Percentiles rank a stretch among this genome's conserved stretches.
Evolutionary conservation across 2,329 filamentous ascomycete species (phyloP).

Genomic region (Hypoxylon sp.): DNA sequence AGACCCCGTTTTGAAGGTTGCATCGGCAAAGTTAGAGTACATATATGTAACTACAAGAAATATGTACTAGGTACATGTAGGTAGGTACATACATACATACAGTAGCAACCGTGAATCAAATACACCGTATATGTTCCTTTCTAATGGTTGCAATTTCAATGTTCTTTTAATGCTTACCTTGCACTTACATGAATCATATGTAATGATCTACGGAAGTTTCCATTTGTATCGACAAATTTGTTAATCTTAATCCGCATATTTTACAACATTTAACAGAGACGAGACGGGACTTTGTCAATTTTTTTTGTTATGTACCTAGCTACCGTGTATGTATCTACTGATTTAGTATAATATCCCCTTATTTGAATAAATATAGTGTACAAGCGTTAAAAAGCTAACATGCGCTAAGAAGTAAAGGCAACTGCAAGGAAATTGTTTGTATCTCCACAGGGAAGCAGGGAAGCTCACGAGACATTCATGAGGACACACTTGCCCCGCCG

Average conservation of each 20-base stretch:
- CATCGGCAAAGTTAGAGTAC: not conserved
- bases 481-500: constrained; percentile 32
- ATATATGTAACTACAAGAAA: too few relatives aligned
- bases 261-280: too few relatives aligned
- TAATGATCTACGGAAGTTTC: not conserved
- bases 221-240: not conserved
- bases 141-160: constrained; percentile 15
- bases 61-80: too few relatives aligned
- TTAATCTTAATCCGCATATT: constrained; percentile 5
- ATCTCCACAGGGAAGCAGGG: constrained; percentile 2
- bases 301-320: too few relatives aligned
- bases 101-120: not conserved
- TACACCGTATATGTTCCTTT: not conserved
- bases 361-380: not conserved
- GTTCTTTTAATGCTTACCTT: not conserved
- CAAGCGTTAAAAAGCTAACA: not conserved
- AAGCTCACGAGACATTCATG: constrained; percentile 40
- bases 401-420: not conserved
- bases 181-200: not conserved
- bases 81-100: not conserved
- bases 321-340: too few relatives aligned
- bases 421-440: constrained; percentile 9
- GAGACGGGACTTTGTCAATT: too few relatives aligned
- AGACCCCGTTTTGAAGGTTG: constrained; percentile 13
- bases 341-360: not conserved